Evolutionary conservation across 306 rosid genomes (phyloP).

Genomic region (Neltuma alba): DNA sequence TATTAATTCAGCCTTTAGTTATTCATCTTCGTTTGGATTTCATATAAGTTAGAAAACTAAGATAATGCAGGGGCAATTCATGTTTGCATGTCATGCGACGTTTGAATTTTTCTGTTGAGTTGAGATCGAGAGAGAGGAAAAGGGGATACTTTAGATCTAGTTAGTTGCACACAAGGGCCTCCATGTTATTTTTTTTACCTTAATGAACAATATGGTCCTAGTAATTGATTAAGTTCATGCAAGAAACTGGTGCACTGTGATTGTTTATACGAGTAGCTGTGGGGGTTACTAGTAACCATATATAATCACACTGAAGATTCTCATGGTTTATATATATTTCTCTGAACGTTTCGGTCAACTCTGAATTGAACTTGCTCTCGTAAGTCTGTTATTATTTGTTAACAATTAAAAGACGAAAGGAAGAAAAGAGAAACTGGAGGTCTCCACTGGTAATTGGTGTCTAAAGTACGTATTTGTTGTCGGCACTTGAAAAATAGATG

Average conservation of each 20-base stretch:
- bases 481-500: neutral
- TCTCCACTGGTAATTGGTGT: neutral
- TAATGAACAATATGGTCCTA: neutral
- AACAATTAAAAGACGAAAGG: neutral
- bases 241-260: neutral
- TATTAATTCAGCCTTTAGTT: slow-evolving; percentile 5
- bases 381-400: neutral
- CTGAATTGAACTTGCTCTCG: neutral
- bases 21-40: neutral
- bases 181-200: neutral
- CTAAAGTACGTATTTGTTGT: neutral
- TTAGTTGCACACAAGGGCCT: neutral
- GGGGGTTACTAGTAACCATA: neutral
- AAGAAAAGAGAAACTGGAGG: neutral
- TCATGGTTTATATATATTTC: neutral
- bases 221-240: neutral
- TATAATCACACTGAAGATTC: neutral
- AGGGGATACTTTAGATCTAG: neutral
- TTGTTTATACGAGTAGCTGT: neutral
- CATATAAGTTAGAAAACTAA: neutral
- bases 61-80: neutral
- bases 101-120: neutral
- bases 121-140: neutral
- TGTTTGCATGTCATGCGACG: neutral
- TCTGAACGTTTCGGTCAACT: neutral